phyloP scores from a whole-genome alignment of 305 asterid genomes.

The Euphrasia arctica region DNA sequence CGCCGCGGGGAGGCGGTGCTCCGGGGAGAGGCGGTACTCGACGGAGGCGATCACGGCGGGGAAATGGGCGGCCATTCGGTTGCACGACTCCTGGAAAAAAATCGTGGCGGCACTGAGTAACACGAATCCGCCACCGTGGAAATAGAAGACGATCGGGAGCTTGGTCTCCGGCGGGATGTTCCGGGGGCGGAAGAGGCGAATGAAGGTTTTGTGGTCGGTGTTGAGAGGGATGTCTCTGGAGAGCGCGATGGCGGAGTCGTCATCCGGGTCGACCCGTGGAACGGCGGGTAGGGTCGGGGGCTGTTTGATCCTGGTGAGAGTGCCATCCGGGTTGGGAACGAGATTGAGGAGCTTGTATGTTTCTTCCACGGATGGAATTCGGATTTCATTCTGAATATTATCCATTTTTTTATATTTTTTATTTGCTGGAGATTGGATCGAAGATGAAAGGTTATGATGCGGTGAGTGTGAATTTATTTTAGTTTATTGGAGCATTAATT shows the following conservation, averaged over 20 bases:
- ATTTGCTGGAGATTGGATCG: neutral
- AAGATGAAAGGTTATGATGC: neutral
- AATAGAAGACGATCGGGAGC: constrained; percentile 5
- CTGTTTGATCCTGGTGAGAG: constrained; percentile 37
- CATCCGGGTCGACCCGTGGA: constrained; percentile 27
- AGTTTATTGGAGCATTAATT: too few species aligned
- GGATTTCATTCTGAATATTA: neutral
- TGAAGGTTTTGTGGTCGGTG: constrained; percentile 22
- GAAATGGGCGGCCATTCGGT: neutral
- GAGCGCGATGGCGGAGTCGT: constrained; percentile 25
- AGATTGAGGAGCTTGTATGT: constrained; percentile 42
- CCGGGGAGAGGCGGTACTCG: constrained; percentile 11
- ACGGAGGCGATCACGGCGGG: constrained; percentile 7
- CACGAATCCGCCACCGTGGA: constrained; percentile 8
- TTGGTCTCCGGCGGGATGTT: constrained; percentile 5
- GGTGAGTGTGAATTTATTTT: neutral
- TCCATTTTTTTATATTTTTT: neutral
- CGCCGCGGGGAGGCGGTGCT: constrained; percentile 10
- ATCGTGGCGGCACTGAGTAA: neutral
- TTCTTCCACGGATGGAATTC: constrained; percentile 37
- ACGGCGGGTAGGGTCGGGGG: constrained; percentile 38
- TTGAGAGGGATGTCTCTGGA: constrained; percentile 64
- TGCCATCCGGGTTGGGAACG: constrained; percentile 58
- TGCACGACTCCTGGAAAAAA: constrained; percentile 1
- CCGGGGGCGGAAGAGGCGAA: constrained; percentile 12